These are phyloP conservation scores for Cryptococcus deneoformans DNA, from an alignment of 1,284 basidiomycete genomes.

Conservation along the genomic window DNA sequence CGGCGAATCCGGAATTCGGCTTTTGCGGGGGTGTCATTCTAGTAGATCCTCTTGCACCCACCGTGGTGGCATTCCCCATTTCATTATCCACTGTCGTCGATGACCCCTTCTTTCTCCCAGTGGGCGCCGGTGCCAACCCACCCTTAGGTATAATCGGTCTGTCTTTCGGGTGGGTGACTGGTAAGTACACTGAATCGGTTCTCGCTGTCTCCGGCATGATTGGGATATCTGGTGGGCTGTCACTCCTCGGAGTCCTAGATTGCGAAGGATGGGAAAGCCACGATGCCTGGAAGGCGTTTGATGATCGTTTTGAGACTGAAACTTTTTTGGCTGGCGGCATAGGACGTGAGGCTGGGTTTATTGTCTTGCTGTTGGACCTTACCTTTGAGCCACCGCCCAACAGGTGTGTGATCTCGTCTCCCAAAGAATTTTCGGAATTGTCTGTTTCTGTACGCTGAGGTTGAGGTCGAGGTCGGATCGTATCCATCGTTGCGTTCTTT, in stretches of 20 bases:
- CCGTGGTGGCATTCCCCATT: background rate
- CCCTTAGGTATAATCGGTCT: conserved; percentile 23
- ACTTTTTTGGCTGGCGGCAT: background rate
- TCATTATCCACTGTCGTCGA: background rate
- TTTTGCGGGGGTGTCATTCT: background rate
- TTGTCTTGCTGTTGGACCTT: background rate
- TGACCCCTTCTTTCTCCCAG: background rate
- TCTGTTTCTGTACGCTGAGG: background rate
- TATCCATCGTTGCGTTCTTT: background rate
- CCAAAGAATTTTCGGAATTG: conserved; percentile 3
- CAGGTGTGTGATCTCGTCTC: conserved; percentile 12
- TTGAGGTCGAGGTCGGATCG: background rate
- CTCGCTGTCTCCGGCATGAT: conserved; percentile 6
- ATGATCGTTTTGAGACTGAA: background rate
- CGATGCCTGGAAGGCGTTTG: conserved; percentile 12
- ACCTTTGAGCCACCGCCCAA: conserved; percentile 3
- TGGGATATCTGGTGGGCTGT: background rate
- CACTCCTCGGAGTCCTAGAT: background rate
- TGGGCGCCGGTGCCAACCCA: conserved; percentile 2
- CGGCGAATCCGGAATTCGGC: background rate
- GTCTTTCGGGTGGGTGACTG: conserved; percentile 23
- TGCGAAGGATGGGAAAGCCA: conserved; percentile 15
- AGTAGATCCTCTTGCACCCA: background rate
- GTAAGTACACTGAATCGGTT: conserved; percentile 16
- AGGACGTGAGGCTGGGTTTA: background rate